Evolutionary conservation across 2,329 filamentous ascomycete species (phyloP).

Genomic region (Aspergillus quadrilineatus): DNA sequence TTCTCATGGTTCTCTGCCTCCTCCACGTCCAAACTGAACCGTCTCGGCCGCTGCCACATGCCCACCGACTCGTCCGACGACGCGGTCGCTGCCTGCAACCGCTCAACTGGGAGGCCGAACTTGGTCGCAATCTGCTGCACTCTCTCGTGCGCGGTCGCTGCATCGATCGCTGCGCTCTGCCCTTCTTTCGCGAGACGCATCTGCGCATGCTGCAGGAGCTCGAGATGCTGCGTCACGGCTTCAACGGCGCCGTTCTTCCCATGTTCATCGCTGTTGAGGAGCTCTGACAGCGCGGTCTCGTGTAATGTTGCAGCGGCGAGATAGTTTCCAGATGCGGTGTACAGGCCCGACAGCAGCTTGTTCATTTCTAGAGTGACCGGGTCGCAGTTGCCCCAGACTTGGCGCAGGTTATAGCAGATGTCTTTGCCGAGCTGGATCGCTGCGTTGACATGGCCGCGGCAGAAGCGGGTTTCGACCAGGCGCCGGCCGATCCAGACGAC

Average conservation of each 20-base stretch:
- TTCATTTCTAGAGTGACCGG: slow-evolving; percentile 51
- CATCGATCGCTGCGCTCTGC: slow-evolving; percentile 17
- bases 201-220: slow-evolving; percentile 31
- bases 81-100: slow-evolving; percentile 21
- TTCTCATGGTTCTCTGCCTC: slow-evolving; percentile 30
- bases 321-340: slow-evolving; percentile 41
- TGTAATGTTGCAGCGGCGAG: slow-evolving; percentile 32
- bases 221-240: slow-evolving; percentile 31
- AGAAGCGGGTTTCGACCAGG: slow-evolving; percentile 54
- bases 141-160: slow-evolving; percentile 26
- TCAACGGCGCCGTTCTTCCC: slow-evolving; percentile 22
- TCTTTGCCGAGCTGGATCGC: slow-evolving; percentile 52
- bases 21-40: slow-evolving; percentile 35
- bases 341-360: slow-evolving; percentile 51
- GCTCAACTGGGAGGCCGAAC: slow-evolving; percentile 27
- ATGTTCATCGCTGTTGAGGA: slow-evolving; percentile 28
- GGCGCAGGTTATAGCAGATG: slow-evolving; percentile 57
- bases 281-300: slow-evolving; percentile 31
- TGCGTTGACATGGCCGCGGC: slow-evolving; percentile 46
- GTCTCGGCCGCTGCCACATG: slow-evolving; percentile 33
- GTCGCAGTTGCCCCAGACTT: slow-evolving; percentile 52
- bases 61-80: slow-evolving; percentile 27
- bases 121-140: slow-evolving; percentile 29
- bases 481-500: slow-evolving; percentile 54
- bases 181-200: slow-evolving; percentile 24